Conservation (phyloP, 306 rosid genomes). For the Vigna nakashimae region DNA sequence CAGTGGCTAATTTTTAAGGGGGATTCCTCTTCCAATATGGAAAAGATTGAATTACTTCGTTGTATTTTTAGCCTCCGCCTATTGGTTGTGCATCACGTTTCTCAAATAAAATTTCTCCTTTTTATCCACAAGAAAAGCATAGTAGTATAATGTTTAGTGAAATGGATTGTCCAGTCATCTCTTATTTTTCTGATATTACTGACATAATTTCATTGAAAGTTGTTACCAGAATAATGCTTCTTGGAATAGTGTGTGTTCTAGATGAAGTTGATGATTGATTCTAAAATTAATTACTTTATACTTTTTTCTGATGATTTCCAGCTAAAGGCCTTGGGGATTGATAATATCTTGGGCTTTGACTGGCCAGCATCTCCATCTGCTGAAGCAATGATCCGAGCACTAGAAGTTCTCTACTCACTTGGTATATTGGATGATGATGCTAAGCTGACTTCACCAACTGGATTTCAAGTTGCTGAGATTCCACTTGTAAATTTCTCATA, state of each 20-base stretch:
- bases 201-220: slow-evolving; percentile 11
- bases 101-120: slow-evolving; percentile 26
- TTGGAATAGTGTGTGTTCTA: slow-evolving; percentile 1
- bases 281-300: slow-evolving; percentile 39
- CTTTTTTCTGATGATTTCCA: slow-evolving; percentile 49
- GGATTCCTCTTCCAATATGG: not conserved
- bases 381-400: slow-evolving; percentile 94
- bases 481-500: slow-evolving; percentile 73
- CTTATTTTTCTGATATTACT: slow-evolving; percentile 25
- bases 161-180: slow-evolving; percentile 10
- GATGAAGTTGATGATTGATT: slow-evolving; percentile 12
- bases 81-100: slow-evolving; percentile 5
- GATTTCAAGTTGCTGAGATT: slow-evolving; percentile 96
- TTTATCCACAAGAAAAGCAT: not conserved
- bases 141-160: slow-evolving; percentile 8
- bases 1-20: not conserved
- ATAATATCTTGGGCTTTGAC: slow-evolving; percentile 93
- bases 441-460: slow-evolving; percentile 92
- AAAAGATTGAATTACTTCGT: not conserved
- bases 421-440: slow-evolving; percentile 91
- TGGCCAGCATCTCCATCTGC: slow-evolving; percentile 98
- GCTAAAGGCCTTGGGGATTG: slow-evolving; percentile 95
- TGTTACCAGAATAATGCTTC: not conserved
- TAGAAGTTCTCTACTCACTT: slow-evolving; percentile 92
- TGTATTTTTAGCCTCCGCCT: slow-evolving; percentile 22